Evolutionary conservation across 345 rosid species (phyloP), one percentile per base, ranked within the genome.

Genomic region (Gossypium turneri): DNA sequence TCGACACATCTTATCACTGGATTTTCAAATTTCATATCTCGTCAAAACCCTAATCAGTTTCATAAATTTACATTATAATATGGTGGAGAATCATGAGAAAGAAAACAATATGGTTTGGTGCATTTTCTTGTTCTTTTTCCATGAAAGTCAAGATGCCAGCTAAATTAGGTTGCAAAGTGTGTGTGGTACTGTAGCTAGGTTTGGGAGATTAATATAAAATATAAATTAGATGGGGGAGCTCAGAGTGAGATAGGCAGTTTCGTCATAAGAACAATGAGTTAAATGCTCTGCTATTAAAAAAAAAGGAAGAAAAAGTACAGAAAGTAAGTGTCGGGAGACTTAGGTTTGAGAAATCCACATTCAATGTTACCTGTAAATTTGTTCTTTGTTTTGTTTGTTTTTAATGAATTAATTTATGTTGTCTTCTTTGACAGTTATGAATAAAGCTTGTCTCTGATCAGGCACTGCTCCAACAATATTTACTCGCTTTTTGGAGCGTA

Each of bases 321-420:
- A n/a, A 4, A 34, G 38, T 34, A 34, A 53, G 57, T 53, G 57
- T 53, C 8, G 58, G 59, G 59, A 56, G 25, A 19, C 25, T 19
- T 22, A 10, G 61, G 29, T 22, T 57, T 57, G 15, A 20, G 60
- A 56, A 56, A 56, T 56, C 19, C 9, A 60, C 65, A 60, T 25
- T 60, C 43, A 60, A 13, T 60, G 19, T 27, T 60, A 60, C 65
- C 65, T 60, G 65, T 60, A 60, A 60, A 15, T 60, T 60, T 60
- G 41, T 25, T 60, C 41, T 25, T 12, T 59, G 41, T 12, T 59
- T 12, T 59, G 9, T 3, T 22, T 58, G 17, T 0, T 9, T 59
- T 59, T 25, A 59, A 59, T 59, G 25, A 12, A 5, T 25, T 59
- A 25, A 59, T 59, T 59, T 4, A 59, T 59, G 64, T 22, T 24